These are phyloP conservation scores for Tetracladium marchalianum DNA, from an alignment of 495 filamentous ascomycete species.

Conservation along the genomic window DNA sequence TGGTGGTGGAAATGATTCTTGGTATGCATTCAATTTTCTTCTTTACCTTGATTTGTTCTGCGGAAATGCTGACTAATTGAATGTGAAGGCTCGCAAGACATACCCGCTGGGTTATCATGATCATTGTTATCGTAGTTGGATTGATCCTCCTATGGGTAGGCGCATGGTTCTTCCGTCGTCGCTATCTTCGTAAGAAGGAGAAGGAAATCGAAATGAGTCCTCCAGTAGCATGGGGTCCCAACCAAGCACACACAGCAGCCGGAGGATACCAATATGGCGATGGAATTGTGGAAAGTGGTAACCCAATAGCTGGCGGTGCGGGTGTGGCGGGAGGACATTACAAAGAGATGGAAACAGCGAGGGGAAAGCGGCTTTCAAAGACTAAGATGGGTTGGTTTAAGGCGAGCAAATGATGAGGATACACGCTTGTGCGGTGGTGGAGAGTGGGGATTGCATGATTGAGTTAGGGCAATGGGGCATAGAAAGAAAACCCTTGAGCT, in stretches of 20 bases:
- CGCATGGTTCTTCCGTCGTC: conserved; percentile 40
- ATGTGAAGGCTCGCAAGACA: conserved; percentile 35
- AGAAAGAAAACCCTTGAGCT: too few species aligned
- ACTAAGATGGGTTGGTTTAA: conserved; percentile 4
- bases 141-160: conserved; percentile 42
- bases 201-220: conserved; percentile 36
- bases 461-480: too few species aligned
- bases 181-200: conserved; percentile 42
- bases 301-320: background rate
- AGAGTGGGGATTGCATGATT: too few species aligned
- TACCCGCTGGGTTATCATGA: conserved; percentile 47
- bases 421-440: background rate
- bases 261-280: conserved; percentile 11
- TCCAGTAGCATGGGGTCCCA: conserved; percentile 17
- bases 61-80: conserved; percentile 27
- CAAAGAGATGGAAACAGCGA: background rate
- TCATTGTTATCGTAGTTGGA: conserved; percentile 40
- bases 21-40: conserved; percentile 3
- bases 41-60: background rate
- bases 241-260: conserved; percentile 11
- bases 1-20: background rate
- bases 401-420: conserved; percentile 1
- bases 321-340: background rate
- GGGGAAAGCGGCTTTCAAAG: conserved; percentile 3
- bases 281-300: conserved; percentile 1